Percentiles rank a stretch among this genome's conserved stretches.
phyloP scores from a whole-genome alignment of 495 filamentous ascomycete genomes.

The Chaetomium fimeti region DNA sequence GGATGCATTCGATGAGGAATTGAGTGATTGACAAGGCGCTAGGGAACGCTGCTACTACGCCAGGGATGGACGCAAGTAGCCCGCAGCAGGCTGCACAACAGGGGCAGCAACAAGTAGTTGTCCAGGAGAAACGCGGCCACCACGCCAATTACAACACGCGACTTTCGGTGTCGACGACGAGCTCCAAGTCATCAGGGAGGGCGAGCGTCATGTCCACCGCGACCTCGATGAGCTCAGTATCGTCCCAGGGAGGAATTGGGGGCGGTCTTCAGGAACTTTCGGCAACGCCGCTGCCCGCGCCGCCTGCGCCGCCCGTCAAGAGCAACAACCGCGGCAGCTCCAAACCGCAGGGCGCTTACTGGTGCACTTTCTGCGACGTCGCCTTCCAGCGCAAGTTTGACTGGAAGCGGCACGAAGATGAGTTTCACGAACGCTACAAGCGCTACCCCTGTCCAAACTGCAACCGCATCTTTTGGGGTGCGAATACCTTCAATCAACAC shows the following conservation, averaged over 20 bases:
- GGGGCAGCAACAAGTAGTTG: constrained; percentile 24
- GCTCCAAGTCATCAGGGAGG: constrained; percentile 38
- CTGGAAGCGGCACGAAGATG: constrained; percentile 55
- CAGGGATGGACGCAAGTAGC: constrained; percentile 19
- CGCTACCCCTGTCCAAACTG: constrained; percentile 51
- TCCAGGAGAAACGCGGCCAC: constrained; percentile 17
- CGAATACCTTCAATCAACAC: constrained; percentile 53
- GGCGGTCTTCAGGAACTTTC: constrained; percentile 21
- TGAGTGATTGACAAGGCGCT: neutral
- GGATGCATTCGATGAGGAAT: neutral
- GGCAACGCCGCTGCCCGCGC: constrained; percentile 15
- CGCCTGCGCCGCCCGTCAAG: constrained; percentile 27
- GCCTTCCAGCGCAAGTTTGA: constrained; percentile 54
- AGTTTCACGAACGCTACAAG: constrained; percentile 53
- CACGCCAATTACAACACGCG: constrained; percentile 24
- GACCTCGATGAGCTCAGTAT: constrained; percentile 36
- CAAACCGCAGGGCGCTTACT: constrained; percentile 43
- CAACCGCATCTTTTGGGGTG: constrained; percentile 52
- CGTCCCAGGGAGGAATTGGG: constrained; percentile 24
- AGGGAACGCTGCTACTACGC: constrained; percentile 2
- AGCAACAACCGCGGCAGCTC: constrained; percentile 35
- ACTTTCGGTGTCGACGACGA: constrained; percentile 41
- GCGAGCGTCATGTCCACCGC: constrained; percentile 35
- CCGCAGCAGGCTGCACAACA: constrained; percentile 21
- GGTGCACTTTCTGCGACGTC: constrained; percentile 53